phyloP scores from a whole-genome alignment of 2,329 filamentous ascomycete species.

The Beauveria brongniartii region DNA sequence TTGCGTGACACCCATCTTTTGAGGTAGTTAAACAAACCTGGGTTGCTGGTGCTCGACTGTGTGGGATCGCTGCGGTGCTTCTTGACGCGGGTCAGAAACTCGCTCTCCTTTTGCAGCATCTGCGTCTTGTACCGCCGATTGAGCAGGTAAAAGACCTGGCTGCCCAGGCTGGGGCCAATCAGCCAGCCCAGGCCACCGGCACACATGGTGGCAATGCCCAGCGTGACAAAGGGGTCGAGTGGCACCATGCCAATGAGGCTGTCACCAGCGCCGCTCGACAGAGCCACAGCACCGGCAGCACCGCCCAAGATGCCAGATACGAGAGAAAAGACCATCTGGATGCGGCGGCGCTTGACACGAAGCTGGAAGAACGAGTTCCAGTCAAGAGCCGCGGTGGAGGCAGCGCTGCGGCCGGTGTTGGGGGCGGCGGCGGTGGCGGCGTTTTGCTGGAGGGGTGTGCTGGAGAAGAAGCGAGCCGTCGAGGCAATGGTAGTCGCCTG shows the following conservation, averaged over 20 bases:
- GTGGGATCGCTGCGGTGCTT: slow-evolving; percentile 87
- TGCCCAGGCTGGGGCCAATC: slow-evolving; percentile 73
- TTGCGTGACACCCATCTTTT: neutral
- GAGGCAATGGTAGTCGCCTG: slow-evolving; percentile 6
- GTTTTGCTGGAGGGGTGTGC: slow-evolving; percentile 13
- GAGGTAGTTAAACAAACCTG: slow-evolving; percentile 38
- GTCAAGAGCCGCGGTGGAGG: slow-evolving; percentile 43
- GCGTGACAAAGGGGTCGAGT: slow-evolving; percentile 77
- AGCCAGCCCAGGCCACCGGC: slow-evolving; percentile 83
- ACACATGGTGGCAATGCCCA: slow-evolving; percentile 71
- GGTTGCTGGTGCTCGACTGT: slow-evolving; percentile 82
- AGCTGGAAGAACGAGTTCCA: slow-evolving; percentile 94
- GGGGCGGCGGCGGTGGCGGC: slow-evolving; percentile 17
- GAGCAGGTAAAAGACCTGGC: slow-evolving; percentile 66
- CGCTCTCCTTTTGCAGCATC: slow-evolving; percentile 82
- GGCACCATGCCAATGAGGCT: slow-evolving; percentile 62
- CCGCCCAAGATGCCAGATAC: slow-evolving; percentile 56
- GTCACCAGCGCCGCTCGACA: slow-evolving; percentile 67
- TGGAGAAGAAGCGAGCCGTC: slow-evolving; percentile 16
- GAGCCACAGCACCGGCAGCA: slow-evolving; percentile 52
- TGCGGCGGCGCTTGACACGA: slow-evolving; percentile 73
- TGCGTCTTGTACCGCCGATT: slow-evolving; percentile 63
- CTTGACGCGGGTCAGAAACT: slow-evolving; percentile 88
- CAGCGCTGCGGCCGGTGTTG: slow-evolving; percentile 22
- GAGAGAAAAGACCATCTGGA: slow-evolving; percentile 73